Conservation (phyloP, 139 green algal species). For the Eudorina sp. region DNA sequence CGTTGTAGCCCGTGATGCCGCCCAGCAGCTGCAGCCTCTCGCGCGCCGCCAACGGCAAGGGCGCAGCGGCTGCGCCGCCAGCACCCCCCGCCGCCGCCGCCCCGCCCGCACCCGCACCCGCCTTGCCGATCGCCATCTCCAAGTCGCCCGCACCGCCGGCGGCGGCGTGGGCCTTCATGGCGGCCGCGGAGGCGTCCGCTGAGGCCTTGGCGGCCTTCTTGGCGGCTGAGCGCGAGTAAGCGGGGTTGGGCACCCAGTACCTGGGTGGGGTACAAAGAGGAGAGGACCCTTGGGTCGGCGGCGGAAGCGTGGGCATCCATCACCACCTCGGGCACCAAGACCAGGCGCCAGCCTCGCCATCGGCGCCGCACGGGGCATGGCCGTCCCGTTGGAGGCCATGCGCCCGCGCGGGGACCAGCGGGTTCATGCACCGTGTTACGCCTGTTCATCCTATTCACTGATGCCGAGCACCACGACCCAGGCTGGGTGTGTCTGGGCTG, state of each 20-base stretch:
- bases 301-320: too few species aligned
- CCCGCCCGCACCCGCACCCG: neutral
- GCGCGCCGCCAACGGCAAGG: neutral
- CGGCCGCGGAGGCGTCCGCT: neutral
- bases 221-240: conserved; percentile 12
- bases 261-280: neutral
- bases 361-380: too few species aligned
- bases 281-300: too few species aligned
- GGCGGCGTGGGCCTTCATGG: conserved; percentile 5
- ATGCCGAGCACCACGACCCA: too few species aligned
- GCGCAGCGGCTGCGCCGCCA: neutral
- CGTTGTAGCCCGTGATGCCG: conserved; percentile 71
- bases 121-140: neutral
- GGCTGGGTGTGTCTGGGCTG: too few species aligned
- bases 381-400: too few species aligned
- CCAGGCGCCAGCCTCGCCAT: too few species aligned
- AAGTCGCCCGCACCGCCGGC: neutral
- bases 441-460: too few species aligned
- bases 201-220: conserved; percentile 8
- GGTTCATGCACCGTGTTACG: too few species aligned
- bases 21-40: conserved; percentile 64
- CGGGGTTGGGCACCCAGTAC: conserved; percentile 73
- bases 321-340: too few species aligned
- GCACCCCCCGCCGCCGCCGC: neutral
- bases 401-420: too few species aligned